phyloP scores from a whole-genome alignment of 495 filamentous ascomycete genomes.

The Podospora bellae-mahoneyi region DNA sequence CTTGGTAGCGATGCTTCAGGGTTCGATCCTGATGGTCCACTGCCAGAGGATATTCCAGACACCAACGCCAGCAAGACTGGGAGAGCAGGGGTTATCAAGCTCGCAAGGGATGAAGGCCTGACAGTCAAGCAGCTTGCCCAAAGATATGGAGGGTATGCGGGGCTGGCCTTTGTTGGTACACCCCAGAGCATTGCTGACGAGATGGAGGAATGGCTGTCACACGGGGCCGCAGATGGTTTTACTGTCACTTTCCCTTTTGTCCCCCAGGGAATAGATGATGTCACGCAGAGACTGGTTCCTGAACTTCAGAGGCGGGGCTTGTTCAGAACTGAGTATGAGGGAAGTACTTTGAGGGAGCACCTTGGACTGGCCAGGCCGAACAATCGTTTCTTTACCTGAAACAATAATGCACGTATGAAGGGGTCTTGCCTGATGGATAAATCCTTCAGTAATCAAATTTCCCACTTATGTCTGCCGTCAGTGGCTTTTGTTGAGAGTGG shows the following conservation, averaged over 20 bases:
- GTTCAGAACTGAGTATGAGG: slow-evolving; percentile 48
- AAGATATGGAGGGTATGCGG: slow-evolving; percentile 48
- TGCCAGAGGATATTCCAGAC: slow-evolving; percentile 49
- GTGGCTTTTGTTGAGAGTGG: too few species aligned
- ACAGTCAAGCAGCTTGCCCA: slow-evolving; percentile 51
- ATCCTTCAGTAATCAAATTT: too few species aligned
- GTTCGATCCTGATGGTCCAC: slow-evolving; percentile 48
- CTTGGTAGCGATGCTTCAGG: slow-evolving; percentile 47
- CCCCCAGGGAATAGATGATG: slow-evolving; percentile 52
- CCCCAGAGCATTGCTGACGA: slow-evolving; percentile 48
- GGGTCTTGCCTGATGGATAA: too few species aligned
- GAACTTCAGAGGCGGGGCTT: slow-evolving; percentile 51
- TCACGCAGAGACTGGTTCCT: slow-evolving; percentile 46
- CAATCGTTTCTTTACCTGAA: slow-evolving; percentile 49
- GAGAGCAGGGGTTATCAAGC: slow-evolving; percentile 41
- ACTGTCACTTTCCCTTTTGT: slow-evolving; percentile 49
- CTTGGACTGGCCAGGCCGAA: slow-evolving; percentile 48
- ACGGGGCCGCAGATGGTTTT: slow-evolving; percentile 47
- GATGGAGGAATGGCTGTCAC: slow-evolving; percentile 45
- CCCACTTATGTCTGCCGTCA: too few species aligned
- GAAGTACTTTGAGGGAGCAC: slow-evolving; percentile 47
- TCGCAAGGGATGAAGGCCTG: slow-evolving; percentile 44
- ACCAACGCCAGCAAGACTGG: slow-evolving; percentile 54
- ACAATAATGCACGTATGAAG: background rate
- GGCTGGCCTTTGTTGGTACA: slow-evolving; percentile 52